A percentile compares a stretch with the other conserved stretches of the same genome.
These are phyloP conservation scores for Nicotiana undulata DNA, from an alignment of 257 asterid genomes.

Conservation along the genomic window DNA sequence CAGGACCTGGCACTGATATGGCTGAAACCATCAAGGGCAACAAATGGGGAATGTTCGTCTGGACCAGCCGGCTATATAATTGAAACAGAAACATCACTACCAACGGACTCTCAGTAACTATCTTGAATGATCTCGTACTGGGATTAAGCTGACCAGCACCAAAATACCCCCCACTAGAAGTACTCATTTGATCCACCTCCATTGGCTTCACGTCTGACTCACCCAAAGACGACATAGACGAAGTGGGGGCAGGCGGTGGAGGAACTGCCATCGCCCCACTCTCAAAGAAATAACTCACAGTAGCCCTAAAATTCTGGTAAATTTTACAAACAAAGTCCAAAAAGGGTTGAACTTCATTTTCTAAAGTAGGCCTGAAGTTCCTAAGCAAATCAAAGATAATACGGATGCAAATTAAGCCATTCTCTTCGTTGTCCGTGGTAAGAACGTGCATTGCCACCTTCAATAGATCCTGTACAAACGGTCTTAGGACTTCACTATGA, in stretches of 20 bases:
- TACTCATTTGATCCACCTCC: constrained; percentile 73
- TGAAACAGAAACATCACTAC: constrained; percentile 98
- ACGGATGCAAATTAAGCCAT: constrained; percentile 91
- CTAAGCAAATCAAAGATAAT: constrained; percentile 93
- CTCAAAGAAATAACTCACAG: constrained; percentile 90
- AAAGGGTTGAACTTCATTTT: constrained; percentile 96
- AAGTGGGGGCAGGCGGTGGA: constrained; percentile 49
- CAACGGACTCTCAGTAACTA: constrained; percentile 96
- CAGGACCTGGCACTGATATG: constrained; percentile 96
- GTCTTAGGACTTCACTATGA: constrained; percentile 95
- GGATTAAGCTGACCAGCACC: constrained; percentile 87
- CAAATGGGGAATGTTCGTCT: constrained; percentile 89
- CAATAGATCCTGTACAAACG: constrained; percentile 90
- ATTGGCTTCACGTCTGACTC: constrained; percentile 84
- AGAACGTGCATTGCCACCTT: constrained; percentile 98
- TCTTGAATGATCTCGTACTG: constrained; percentile 94
- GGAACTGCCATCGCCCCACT: constrained; percentile 82
- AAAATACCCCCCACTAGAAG: constrained; percentile 47
- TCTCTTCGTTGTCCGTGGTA: constrained; percentile 85
- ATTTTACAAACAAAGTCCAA: constrained; percentile 95
- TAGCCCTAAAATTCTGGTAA: constrained; percentile 86
- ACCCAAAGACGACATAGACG: constrained; percentile 59
- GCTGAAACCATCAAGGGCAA: constrained; percentile 95
- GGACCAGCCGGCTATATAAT: constrained; percentile 89
- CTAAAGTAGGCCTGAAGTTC: constrained; percentile 87